Base-by-base conservation (phyloP, 805 yeast genomes). In the Yamadazyma takamatsuzukensis region DNA sequence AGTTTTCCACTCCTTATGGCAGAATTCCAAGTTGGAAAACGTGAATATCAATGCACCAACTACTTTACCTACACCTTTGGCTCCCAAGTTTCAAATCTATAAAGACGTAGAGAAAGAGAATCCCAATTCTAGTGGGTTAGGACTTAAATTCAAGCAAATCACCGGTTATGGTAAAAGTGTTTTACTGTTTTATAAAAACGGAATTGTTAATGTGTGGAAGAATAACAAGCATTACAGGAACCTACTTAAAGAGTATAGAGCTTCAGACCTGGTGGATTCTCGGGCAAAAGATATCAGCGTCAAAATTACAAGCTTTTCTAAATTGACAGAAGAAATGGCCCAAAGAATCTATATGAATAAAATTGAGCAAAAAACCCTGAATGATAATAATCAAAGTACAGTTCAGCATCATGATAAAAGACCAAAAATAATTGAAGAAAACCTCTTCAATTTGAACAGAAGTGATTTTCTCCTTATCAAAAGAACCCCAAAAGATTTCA, bases 121-220 rank as follows among this genome's bases (percentile, higher is more conserved):
- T 30, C 45, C 50, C 2, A 42, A 44, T 11, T 40, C 38, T 6
- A 27, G 37, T 14, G 41, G 41, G 4, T 5, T 46, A 2, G 21
- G 28, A n/a, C 38, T 62, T 26, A 53, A 48, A 33, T 22, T 47
- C 17, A 64, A 60, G 32, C 75, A 74, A 42, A 63, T 63, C 45
- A 47, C 55, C 15, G 56, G 65, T 1, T 68, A 69, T 41, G 76
- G 72, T 5, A 69, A 70, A 45, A 41, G 57, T 2, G 42, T 76
- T 26, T 44, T 79, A 25, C 51, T 51, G 5, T 78, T 80, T 49
- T 82, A 81, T 57, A 71, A 72, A 39, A 51, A 59, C 2, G 89
- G 90, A 1, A 62, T 81, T 2, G 52, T 59, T 14, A 73, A 72
- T 41, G 72, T 80, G 1, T 78, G 80, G 76, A 40, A 52, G 1